Percentiles rank a stretch among this genome's conserved stretches.
phyloP scores from a whole-genome alignment of 108 stramenopile species.

The Parietichytrium sp. region DNA sequence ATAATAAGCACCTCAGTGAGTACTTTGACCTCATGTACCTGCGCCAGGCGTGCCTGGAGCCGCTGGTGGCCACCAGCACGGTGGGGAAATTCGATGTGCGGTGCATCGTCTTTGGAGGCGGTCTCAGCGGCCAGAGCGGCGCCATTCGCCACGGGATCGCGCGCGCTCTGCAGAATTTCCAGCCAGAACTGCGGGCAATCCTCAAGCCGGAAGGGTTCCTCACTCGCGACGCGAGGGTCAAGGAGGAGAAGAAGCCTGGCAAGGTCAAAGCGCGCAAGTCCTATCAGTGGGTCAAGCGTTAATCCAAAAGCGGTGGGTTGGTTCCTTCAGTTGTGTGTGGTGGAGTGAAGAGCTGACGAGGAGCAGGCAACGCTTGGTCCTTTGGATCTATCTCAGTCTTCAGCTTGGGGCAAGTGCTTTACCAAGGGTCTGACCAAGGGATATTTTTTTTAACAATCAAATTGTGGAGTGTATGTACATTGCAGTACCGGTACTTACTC shows the following conservation, averaged over 20 bases:
- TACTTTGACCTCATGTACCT: constrained; percentile 83
- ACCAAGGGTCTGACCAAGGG: no score
- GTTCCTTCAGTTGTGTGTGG: no score
- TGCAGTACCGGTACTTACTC: no score
- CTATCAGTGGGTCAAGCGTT: constrained; percentile 96
- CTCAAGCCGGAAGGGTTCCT: constrained; percentile 84
- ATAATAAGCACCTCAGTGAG: constrained; percentile 73
- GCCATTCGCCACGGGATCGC: constrained; percentile 89
- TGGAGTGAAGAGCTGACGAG: no score
- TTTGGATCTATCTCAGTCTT: no score
- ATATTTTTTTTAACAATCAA: no score
- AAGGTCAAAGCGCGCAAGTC: constrained; percentile 90
- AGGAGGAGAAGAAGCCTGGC: constrained; percentile 95
- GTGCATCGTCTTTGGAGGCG: constrained; percentile 74
- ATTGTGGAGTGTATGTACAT: no score
- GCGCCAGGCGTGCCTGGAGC: constrained; percentile 51
- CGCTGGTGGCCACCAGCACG: constrained; percentile 80
- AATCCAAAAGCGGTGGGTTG: constrained; percentile 41
- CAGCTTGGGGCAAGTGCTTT: no score
- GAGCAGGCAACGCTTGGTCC: no score
- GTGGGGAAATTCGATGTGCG: constrained; percentile 83
- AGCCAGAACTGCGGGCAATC: constrained; percentile 78
- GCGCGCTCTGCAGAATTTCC: constrained; percentile 82
- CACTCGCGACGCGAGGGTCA: constrained; percentile 88
- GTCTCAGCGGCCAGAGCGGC: constrained; percentile 83